Conservation (phyloP, 2,329 filamentous ascomycete species). For the Rugonectria rugulosa region DNA sequence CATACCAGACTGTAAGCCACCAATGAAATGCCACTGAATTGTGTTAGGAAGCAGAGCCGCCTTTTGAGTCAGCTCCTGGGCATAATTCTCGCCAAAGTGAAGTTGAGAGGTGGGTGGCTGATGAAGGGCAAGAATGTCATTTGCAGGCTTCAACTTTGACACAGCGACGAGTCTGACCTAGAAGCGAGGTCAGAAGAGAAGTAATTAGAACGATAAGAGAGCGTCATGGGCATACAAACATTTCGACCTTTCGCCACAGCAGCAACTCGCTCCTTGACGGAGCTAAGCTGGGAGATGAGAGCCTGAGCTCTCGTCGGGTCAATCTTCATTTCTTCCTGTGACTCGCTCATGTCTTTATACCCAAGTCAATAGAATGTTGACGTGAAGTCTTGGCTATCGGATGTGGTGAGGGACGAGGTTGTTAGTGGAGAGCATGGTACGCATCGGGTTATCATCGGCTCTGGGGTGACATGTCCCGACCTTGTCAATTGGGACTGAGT, state of each 20-base stretch:
- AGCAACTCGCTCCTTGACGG: conserved; percentile 65
- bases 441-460: conserved; percentile 47
- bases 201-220: conserved; percentile 17
- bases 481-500: neutral
- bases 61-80: conserved; percentile 89
- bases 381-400: conserved; percentile 1
- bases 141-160: conserved; percentile 93
- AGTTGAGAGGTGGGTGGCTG: conserved; percentile 63
- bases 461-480: conserved; percentile 9
- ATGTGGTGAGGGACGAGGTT: conserved; percentile 24
- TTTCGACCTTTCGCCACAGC: conserved; percentile 61
- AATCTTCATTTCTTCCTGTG: conserved; percentile 64
- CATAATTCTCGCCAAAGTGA: conserved; percentile 98
- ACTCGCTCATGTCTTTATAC: conserved; percentile 51
- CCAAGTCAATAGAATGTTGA: neutral
- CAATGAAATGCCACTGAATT: conserved; percentile 97
- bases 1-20: conserved; percentile 80
- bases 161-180: conserved; percentile 90
- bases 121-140: conserved; percentile 88
- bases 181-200: conserved; percentile 25
- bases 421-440: conserved; percentile 35
- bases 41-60: conserved; percentile 76
- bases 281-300: conserved; percentile 68
- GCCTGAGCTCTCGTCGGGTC: conserved; percentile 67
- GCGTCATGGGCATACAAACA: conserved; percentile 50